These are phyloP conservation scores for Lasiosphaeriaceae sp. DNA, from an alignment of 495 filamentous ascomycete species.

Conservation along the genomic window DNA sequence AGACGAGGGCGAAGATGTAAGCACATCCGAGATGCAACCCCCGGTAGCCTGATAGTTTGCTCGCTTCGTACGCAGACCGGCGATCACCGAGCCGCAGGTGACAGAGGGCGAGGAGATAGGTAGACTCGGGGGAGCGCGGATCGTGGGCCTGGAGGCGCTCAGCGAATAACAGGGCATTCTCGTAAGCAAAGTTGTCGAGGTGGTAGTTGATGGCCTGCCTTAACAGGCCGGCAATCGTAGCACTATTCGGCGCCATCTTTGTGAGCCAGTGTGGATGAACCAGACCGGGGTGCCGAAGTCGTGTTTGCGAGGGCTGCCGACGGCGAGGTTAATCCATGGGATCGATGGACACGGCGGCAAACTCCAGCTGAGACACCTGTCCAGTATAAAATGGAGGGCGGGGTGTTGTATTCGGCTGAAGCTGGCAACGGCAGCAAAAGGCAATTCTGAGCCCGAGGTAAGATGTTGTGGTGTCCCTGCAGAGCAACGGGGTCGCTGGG, in stretches of 20 bases:
- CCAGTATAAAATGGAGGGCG: not conserved
- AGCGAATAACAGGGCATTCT: constrained; percentile 89
- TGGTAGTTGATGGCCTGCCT: constrained; percentile 86
- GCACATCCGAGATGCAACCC: constrained; percentile 80
- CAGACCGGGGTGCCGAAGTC: constrained; percentile 17
- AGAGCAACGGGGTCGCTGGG: not conserved
- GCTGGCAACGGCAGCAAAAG: not conserved
- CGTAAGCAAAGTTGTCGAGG: constrained; percentile 81
- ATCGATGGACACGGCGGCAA: constrained; percentile 7
- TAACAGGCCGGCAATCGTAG: constrained; percentile 68
- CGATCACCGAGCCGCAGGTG: constrained; percentile 77
- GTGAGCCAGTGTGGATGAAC: constrained; percentile 11
- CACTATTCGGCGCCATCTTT: constrained; percentile 66
- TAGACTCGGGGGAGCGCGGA: constrained; percentile 68
- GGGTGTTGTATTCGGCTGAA: not conserved
- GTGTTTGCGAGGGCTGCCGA: constrained; percentile 20
- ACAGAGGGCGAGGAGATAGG: constrained; percentile 78
- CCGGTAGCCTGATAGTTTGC: constrained; percentile 56
- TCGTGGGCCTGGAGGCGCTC: constrained; percentile 83
- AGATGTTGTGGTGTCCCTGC: no score
- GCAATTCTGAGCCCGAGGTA: no score
- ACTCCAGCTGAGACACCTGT: not conserved
- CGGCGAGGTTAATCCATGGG: constrained; percentile 26
- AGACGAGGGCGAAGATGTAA: constrained; percentile 88
- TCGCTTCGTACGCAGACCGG: constrained; percentile 62